Base-by-base conservation (phyloP, 345 rosid species). In the Euphorbia lathyris region DNA sequence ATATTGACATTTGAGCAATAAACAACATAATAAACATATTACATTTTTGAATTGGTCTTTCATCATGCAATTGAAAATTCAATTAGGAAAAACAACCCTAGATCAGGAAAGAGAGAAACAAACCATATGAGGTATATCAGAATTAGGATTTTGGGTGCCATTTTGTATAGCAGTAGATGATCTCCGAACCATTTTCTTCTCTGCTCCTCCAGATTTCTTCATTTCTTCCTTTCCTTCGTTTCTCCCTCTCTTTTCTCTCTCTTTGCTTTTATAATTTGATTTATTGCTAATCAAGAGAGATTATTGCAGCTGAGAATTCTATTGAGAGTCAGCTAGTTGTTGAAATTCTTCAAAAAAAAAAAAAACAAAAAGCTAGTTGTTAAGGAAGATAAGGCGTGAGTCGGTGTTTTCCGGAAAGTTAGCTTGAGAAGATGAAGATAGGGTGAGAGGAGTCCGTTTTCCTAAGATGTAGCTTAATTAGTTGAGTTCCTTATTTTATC, bases 161-260 rank as follows among this genome's bases (percentile, higher is more conserved):
- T 78, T 83, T 67, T 85, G 88, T 0, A 82, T 75, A 79, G 90
- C 81, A n/a, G 90, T 81, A n/a, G 80, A 87, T 9, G 97, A 84
- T 88, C 96, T 88, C 66, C 97, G 85, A 45, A 81, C 88, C 76
- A 93, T 86, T 84, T 92, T 95, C 87, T 89, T 95, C 88, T 95
- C 99, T 43, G 92, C 87, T 78, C 83, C 98, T 56, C 83, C 97
- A 19, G 94, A 74, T 80, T 89, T 87, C 91, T 89, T 95, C 98
- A 89, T 86, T 72, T 67, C 68, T 74, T 71, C 55, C 63, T 47
- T 3, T 71, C 67, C 34, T 58, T 53, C 64, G 58, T 23, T 16
- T 3, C 4, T 30, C 17, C 36, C 14, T 25, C 43, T 1, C 27
- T 36, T 9, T 56, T 42, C 1, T 19, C 27, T n/a, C n/a, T 47